Conservation (phyloP, 805 yeast species). For the Candida glaebosa region DNA sequence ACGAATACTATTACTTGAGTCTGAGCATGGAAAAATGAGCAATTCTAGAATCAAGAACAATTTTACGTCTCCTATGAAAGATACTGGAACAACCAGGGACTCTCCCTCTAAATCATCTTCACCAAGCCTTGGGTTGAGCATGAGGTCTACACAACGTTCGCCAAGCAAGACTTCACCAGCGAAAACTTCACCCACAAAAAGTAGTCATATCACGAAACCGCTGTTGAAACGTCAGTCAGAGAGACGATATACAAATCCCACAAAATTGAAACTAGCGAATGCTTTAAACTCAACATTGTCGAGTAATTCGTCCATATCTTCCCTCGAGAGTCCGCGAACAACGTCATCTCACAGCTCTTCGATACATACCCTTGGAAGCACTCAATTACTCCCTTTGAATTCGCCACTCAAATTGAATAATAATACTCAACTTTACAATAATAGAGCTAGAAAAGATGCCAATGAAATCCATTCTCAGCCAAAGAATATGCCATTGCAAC, state of each 20-base stretch:
- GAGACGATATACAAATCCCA: constrained; percentile 10
- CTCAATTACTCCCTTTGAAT: constrained; percentile 16
- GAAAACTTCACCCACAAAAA: constrained; percentile 9
- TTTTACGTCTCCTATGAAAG: neutral
- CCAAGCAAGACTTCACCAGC: constrained; percentile 2
- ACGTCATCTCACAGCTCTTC: neutral
- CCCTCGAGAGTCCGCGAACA: constrained; percentile 10
- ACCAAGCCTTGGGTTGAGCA: constrained; percentile 3
- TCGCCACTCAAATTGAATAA: constrained; percentile 11
- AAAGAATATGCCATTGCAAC: neutral
- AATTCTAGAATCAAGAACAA: neutral
- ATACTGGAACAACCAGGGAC: neutral
- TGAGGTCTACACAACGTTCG: constrained; percentile 1
- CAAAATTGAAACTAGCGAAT: constrained; percentile 10
- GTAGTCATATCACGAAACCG: constrained; percentile 8
- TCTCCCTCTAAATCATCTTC: constrained; percentile 11
- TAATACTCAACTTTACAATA: neutral
- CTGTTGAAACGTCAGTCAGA: neutral
- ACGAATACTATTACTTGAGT: constrained; percentile 30
- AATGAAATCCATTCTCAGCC: neutral
- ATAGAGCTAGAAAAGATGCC: neutral
- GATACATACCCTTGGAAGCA: constrained; percentile 4
- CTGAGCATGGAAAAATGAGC: constrained; percentile 11
- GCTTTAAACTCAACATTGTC: constrained; percentile 11
- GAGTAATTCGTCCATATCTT: constrained; percentile 7